phyloP scores from a whole-genome alignment of 2,329 filamentous ascomycete genomes.

The Phaeoacremonium minimum region DNA sequence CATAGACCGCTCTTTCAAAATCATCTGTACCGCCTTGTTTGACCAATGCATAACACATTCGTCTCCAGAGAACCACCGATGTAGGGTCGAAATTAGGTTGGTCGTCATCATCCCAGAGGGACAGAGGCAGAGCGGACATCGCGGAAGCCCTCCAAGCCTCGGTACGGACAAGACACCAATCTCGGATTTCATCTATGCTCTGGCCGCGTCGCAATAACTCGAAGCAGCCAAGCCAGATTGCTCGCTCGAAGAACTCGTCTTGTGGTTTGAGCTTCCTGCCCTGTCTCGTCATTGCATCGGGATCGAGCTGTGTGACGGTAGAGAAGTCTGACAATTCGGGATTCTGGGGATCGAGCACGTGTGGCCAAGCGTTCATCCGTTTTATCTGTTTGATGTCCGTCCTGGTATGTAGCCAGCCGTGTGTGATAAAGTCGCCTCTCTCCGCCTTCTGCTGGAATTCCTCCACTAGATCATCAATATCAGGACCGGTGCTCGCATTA shows the following conservation, averaged over 20 bases:
- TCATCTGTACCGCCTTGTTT: constrained; percentile 66
- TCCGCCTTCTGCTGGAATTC: constrained; percentile 74
- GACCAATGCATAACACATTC: constrained; percentile 69
- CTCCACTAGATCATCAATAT: constrained; percentile 71
- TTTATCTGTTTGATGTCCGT: constrained; percentile 88
- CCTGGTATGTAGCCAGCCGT: constrained; percentile 91
- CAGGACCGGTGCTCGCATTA: constrained; percentile 65
- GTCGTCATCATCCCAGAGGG: constrained; percentile 40
- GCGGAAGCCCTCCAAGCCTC: constrained; percentile 87
- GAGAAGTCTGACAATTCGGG: constrained; percentile 53
- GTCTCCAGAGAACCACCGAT: constrained; percentile 65
- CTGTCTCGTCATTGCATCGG: constrained; percentile 82
- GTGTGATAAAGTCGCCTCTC: constrained; percentile 74
- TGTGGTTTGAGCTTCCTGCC: constrained; percentile 70
- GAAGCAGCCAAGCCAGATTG: constrained; percentile 92
- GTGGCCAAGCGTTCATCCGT: constrained; percentile 64
- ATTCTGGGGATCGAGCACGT: constrained; percentile 60
- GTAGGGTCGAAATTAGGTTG: constrained; percentile 34
- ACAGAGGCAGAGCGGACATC: constrained; percentile 67
- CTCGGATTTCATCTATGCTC: constrained; percentile 66
- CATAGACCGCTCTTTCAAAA: constrained; percentile 87
- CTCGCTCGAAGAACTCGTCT: constrained; percentile 84
- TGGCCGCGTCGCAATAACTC: constrained; percentile 87
- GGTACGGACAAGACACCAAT: constrained; percentile 81
- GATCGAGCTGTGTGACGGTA: constrained; percentile 81